Base-by-base conservation (phyloP, 805 yeast species). In the Candida sithepensis region DNA sequence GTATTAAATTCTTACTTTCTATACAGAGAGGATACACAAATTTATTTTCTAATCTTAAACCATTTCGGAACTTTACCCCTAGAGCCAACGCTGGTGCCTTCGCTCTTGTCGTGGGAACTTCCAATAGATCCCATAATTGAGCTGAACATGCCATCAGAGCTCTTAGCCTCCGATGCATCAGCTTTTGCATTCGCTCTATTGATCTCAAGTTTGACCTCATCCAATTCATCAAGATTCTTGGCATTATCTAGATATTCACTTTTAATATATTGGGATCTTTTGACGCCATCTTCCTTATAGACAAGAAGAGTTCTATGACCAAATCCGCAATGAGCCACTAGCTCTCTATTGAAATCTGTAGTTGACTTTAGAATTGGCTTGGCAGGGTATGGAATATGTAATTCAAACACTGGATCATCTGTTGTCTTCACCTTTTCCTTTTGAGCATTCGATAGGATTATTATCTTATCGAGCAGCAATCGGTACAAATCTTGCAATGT, bases 331-430 rank as follows among this genome's bases (percentile, higher is more conserved):
- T 73, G 74, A 0, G 57, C 56, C 1, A 70, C 67, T 36, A 78
- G 58, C 20, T 50, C 53, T 46, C 58, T 58, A 0, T 61, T 51
- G 0, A 61, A 55, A 43, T 67, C 66, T 12, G 59, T 50, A 1
- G 30, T 18, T 2, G 42, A 39, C 0, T 52, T 40, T 14, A 58
- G 51, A 1, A 82, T 50, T 1, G 56, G 47, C 10, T 57, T 54
- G 10, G 68, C 61, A 2, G 88, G 88, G 49, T 79, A 75, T 4
- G 82, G 72, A 28, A 71, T 59, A n/a, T 59, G 64, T 26, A 83
- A 60, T 18, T 66, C 58, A 45, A 63, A 65, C 14, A 55, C 53
- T 4, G 55, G 46, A 6, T 40, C 45, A 3, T 41, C 44, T 10
- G 10, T 19, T n/a, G 4, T 16, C 9, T 19, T 22, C 6, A 77